Percentiles rank a stretch among this genome's conserved stretches.
phyloP scores from a whole-genome alignment of 2,329 filamentous ascomycete species.

The Epichloe coenophiala region DNA sequence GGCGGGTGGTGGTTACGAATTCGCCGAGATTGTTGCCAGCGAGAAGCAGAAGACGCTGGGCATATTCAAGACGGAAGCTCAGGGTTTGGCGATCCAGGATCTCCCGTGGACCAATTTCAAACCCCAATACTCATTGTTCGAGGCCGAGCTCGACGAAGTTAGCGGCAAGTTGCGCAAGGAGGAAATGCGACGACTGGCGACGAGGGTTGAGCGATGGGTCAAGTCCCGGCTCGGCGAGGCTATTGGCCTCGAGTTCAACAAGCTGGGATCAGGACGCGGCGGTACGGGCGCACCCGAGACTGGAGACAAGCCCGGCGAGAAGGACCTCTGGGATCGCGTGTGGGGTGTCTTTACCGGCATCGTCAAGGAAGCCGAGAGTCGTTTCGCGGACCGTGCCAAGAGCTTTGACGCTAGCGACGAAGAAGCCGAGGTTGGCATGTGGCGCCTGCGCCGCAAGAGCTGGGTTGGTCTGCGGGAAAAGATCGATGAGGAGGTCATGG shows the following conservation, averaged over 20 bases:
- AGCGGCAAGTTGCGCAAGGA: slow-evolving; percentile 77
- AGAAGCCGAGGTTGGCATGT: slow-evolving; percentile 84
- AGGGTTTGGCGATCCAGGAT: slow-evolving; percentile 62
- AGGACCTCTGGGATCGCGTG: slow-evolving; percentile 89
- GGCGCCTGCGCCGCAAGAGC: slow-evolving; percentile 84
- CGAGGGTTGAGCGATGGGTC: slow-evolving; percentile 87
- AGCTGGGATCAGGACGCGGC: slow-evolving; percentile 75
- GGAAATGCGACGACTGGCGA: slow-evolving; percentile 88
- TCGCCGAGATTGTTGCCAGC: slow-evolving; percentile 78
- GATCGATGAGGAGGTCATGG: slow-evolving; percentile 95
- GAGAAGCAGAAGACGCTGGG: slow-evolving; percentile 67
- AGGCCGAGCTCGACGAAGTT: slow-evolving; percentile 83
- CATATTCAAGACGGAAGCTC: slow-evolving; percentile 63
- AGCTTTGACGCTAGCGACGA: slow-evolving; percentile 88
- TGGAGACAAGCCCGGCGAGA: slow-evolving; percentile 65
- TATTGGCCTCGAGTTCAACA: slow-evolving; percentile 89
- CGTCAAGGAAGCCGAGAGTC: slow-evolving; percentile 70
- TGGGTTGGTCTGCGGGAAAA: slow-evolving; percentile 84
- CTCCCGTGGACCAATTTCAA: slow-evolving; percentile 79
- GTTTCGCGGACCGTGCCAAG: slow-evolving; percentile 77
- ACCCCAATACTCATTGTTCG: slow-evolving; percentile 65
- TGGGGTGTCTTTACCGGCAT: slow-evolving; percentile 77
- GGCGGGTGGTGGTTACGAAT: slow-evolving; percentile 81
- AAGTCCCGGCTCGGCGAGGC: slow-evolving; percentile 76
- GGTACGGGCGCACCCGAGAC: slow-evolving; percentile 69